phyloP scores from a whole-genome alignment of 176 grass and related monocot genomes.

The Triticum urartu region DNA sequence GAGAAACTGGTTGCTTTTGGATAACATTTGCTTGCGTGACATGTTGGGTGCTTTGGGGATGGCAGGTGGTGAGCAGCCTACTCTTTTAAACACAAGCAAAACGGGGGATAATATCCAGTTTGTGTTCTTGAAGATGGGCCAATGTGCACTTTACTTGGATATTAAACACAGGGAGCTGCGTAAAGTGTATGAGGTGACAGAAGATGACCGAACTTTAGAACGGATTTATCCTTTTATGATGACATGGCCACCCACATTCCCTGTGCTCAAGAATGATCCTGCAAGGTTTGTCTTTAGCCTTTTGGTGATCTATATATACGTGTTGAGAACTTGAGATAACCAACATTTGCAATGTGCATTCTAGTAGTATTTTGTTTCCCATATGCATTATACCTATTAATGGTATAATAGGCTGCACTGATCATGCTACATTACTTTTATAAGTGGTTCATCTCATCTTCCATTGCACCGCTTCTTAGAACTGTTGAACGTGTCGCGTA shows the following conservation, averaged over 20 bases:
- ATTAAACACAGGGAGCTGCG: background rate
- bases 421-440: background rate
- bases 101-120: background rate
- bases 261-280: background rate
- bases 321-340: background rate
- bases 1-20: background rate
- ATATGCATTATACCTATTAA: too few species aligned
- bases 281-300: conserved; percentile 8
- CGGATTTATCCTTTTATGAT: background rate
- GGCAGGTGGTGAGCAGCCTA: background rate
- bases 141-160: background rate
- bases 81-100: background rate
- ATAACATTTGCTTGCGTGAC: background rate
- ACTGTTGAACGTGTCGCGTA: background rate
- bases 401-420: background rate
- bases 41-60: background rate
- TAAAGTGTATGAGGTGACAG: background rate
- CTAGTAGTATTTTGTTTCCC: too few species aligned
- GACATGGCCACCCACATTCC: conserved; percentile 1
- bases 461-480: background rate
- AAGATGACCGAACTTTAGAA: background rate
- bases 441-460: background rate
- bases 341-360: background rate
- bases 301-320: background rate
- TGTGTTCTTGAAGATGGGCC: background rate